These are phyloP conservation scores for Aureobasidium sp. DNA, from an alignment of 2,329 filamentous ascomycete genomes.

Conservation along the genomic window DNA sequence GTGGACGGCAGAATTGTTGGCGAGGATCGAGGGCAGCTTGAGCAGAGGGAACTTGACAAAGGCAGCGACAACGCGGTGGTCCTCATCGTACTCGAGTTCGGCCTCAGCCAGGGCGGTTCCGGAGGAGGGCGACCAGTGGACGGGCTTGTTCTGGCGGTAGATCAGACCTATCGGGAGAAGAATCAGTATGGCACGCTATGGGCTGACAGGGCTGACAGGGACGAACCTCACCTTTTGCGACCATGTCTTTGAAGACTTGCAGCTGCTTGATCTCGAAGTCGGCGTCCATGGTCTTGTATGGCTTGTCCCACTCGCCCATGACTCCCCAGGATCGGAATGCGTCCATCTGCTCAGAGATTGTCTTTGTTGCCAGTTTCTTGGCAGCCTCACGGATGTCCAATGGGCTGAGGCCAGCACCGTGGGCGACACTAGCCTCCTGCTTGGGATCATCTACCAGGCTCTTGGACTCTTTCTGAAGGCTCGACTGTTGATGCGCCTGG, in stretches of 20 bases:
- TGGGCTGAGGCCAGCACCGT: constrained; percentile 27
- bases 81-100: constrained; percentile 74
- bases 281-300: constrained; percentile 72
- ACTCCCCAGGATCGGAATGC: constrained; percentile 66
- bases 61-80: constrained; percentile 63
- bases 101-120: constrained; percentile 73
- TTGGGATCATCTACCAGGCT: constrained; percentile 19
- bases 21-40: constrained; percentile 36
- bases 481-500: constrained; percentile 39
- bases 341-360: constrained; percentile 63
- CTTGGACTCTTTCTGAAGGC: constrained; percentile 30
- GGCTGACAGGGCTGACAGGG: neutral
- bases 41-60: constrained; percentile 70
- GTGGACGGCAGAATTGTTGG: constrained; percentile 27
- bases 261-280: constrained; percentile 68
- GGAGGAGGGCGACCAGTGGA: constrained; percentile 79
- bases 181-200: neutral
- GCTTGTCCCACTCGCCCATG: constrained; percentile 71
- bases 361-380: constrained; percentile 56
- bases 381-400: constrained; percentile 58
- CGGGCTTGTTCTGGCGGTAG: constrained; percentile 70
- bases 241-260: constrained; percentile 66
- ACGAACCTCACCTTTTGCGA: constrained; percentile 43
- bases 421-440: constrained; percentile 25
- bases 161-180: constrained; percentile 48